Evolutionary conservation across 2,329 filamentous ascomycete species (phyloP), one percentile per base, ranked within the genome.

Genomic region (Colletotrichum sp.): DNA sequence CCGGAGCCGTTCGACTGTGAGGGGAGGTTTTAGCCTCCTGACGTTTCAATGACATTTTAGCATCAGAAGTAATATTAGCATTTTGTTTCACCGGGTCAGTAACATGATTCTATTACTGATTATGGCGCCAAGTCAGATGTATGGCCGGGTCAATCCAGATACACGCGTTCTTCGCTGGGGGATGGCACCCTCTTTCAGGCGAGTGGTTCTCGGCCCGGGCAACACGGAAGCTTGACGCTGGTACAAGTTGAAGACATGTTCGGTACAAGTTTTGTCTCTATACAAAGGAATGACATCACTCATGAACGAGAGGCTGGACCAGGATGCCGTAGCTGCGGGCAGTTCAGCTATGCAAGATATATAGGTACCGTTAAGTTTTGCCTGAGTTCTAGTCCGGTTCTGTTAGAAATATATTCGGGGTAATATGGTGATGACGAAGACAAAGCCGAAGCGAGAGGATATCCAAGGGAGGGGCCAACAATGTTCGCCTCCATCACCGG

Each of bases 371-470:
- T 44, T 5, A n/a, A 8, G 5, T 44, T 10, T 9, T n/a, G 39
- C 1, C 18, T 44, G 9, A n/a, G 8, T 5, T n/a, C 39, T 6
- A 5, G 4, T n/a, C 39, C 4, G 18, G 18, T 49, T 16, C 9
- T n/a, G 9, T 49, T 12, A 6, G 9, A n/a, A n/a, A 49, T n/a
- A 9, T 28, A 21, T 49, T 49, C 44, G 6, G n/a, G n/a, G 10
- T 21, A 8, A 13, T 21, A 0, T 7, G 9, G 3, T 21, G 10
- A 13, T 12, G 5, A 12, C 5, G 18, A 13, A 49, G 10, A 49
- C 10, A 13, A 8, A 13, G 2, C 6, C 3, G 18, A n/a, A 2
- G n/a, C n/a, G 6, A 1, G 4, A 21, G 3, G 6, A 49, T 3
- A 49, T 2, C n/a, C 10, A 13, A n/a, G 1, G n/a, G 18, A 12